Conservation (phyloP, 768 basidiomycete species). For the Hydnomerulius pinastri region DNA sequence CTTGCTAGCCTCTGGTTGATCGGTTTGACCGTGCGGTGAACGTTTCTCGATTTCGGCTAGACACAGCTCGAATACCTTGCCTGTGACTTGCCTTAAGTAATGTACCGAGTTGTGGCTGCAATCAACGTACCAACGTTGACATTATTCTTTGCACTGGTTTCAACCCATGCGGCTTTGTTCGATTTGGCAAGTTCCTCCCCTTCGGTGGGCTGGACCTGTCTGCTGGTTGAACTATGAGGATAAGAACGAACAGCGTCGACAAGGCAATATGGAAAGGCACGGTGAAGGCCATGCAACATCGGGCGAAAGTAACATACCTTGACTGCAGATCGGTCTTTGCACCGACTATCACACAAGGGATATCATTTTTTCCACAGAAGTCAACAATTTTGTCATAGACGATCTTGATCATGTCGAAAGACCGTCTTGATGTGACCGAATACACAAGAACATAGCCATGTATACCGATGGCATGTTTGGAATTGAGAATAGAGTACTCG, state of each 20-base stretch:
- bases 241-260: conserved; percentile 29
- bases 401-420: conserved; percentile 93
- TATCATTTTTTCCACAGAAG: conserved; percentile 79
- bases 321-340: conserved; percentile 84
- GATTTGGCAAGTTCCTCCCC: conserved; percentile 73
- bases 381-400: conserved; percentile 92
- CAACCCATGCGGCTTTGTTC: conserved; percentile 78
- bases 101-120: conserved; percentile 1
- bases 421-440: conserved; percentile 84
- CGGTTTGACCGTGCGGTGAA: conserved; percentile 49
- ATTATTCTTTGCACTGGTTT: conserved; percentile 87
- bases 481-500: conserved; percentile 92
- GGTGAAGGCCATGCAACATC: conserved; percentile 9
- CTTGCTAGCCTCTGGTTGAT: conserved; percentile 43
- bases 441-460: conserved; percentile 98
- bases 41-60: conserved; percentile 82
- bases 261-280: conserved; percentile 10
- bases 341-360: conserved; percentile 94
- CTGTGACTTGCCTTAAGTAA: conserved; percentile 37
- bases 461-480: conserved; percentile 94
- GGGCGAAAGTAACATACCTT: conserved; percentile 52
- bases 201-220: conserved; percentile 76
- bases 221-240: conserved; percentile 43
- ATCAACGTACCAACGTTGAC: conserved; percentile 79
- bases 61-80: conserved; percentile 83